Percentiles rank a stretch among this genome's conserved stretches.
Conservation (phyloP, 2,329 filamentous ascomycete genomes). For the Cylindrodendrum hubeiense region DNA sequence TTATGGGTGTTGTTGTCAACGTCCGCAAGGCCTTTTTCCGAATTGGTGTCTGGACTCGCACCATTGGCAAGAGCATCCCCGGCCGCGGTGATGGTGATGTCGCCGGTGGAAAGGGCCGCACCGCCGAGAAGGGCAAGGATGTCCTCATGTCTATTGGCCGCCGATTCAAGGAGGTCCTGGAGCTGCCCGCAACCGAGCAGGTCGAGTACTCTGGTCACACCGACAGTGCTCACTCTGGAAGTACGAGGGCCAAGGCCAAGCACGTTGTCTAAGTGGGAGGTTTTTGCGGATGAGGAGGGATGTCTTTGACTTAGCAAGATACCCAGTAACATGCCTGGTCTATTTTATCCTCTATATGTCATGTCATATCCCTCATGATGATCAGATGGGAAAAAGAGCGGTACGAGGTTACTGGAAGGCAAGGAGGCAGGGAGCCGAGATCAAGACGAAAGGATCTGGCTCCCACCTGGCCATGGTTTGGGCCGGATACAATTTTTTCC, state of each 20-base stretch:
- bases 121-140: constrained; percentile 85
- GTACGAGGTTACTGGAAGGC: constrained; percentile 27
- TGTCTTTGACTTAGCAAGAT: constrained; percentile 43
- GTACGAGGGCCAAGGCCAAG: constrained; percentile 96
- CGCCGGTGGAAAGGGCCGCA: constrained; percentile 82
- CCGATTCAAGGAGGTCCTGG: constrained; percentile 92
- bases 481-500: constrained; percentile 37
- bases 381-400: constrained; percentile 19
- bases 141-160: constrained; percentile 86
- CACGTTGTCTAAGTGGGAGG: constrained; percentile 75
- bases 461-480: constrained; percentile 30
- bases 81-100: constrained; percentile 80
- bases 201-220: constrained; percentile 98
- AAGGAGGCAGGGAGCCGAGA: constrained; percentile 27
- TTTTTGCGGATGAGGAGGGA: constrained; percentile 30
- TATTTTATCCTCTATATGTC: constrained; percentile 27
- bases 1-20: constrained; percentile 99
- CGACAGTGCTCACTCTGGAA: constrained; percentile 91
- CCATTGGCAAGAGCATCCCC: constrained; percentile 86
- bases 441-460: constrained; percentile 13
- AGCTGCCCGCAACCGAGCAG: constrained; percentile 79
- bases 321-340: constrained; percentile 35
- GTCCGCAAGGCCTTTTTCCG: constrained; percentile 98
- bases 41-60: constrained; percentile 97
- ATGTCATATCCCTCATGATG: constrained; percentile 30